phyloP scores from a whole-genome alignment of 169 alveolate genomes.

The Eimeria nieschulzi region DNA sequence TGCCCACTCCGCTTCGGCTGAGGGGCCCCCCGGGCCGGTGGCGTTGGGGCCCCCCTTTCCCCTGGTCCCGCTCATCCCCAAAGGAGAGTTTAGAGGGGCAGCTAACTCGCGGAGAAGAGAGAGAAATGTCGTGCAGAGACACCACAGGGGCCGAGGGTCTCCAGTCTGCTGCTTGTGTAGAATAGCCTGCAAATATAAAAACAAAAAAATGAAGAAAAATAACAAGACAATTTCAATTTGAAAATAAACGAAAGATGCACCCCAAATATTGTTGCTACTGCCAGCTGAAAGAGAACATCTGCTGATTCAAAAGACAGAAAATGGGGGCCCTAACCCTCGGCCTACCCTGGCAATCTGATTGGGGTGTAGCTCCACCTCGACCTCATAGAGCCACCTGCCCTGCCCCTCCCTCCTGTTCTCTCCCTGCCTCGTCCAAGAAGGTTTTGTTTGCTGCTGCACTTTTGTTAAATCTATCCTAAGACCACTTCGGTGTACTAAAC shows the following conservation, averaged over 20 bases:
- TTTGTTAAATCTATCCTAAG: not conserved
- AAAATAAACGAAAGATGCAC: not conserved
- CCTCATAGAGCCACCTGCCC: slow-evolving; percentile 22
- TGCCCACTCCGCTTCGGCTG: not conserved
- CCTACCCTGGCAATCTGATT: slow-evolving; percentile 18
- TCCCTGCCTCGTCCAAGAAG: not conserved
- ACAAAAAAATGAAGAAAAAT: too few relatives aligned
- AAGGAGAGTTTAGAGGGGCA: slow-evolving; percentile 13
- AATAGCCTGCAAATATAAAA: not conserved
- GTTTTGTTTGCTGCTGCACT: slow-evolving; percentile 29
- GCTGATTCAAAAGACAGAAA: too few relatives aligned
- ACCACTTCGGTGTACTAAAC: slow-evolving; percentile 30
- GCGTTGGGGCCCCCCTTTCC: not conserved
- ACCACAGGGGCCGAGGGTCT: slow-evolving; percentile 34
- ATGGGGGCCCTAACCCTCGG: not conserved
- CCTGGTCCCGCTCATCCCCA: too few relatives aligned
- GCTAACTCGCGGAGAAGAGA: slow-evolving; percentile 35
- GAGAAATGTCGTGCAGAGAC: slow-evolving; percentile 15
- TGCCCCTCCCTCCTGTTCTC: not conserved
- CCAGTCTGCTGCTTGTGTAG: slow-evolving; percentile 18
- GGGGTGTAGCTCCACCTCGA: slow-evolving; percentile 31
- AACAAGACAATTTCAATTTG: too few relatives aligned
- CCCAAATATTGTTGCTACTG: not conserved
- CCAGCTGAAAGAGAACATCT: too few relatives aligned
- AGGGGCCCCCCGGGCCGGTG: not conserved